Evolutionary conservation across 495 filamentous ascomycete species (phyloP).

Genomic region (Penicillium silybi): DNA sequence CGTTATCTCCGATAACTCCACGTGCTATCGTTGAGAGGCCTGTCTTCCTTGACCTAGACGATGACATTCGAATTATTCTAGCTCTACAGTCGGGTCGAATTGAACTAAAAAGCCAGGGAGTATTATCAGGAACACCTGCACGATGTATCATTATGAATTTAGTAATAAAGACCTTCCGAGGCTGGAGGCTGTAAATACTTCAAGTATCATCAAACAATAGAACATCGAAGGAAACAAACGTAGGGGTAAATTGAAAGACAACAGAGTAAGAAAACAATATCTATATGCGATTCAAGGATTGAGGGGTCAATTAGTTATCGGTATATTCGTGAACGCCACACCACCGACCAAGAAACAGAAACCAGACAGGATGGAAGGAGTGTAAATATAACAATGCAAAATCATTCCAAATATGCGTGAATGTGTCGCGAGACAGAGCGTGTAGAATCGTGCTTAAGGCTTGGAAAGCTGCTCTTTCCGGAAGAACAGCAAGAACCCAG

Average conservation of each 20-base stretch:
- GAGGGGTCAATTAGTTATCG: background rate
- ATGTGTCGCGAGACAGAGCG: background rate
- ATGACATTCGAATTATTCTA: too few relatives aligned
- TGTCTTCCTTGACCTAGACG: too few relatives aligned
- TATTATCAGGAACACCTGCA: too few relatives aligned
- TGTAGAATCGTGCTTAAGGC: background rate
- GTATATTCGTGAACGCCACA: background rate
- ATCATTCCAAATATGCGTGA: background rate
- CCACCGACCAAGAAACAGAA: background rate
- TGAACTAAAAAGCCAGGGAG: too few relatives aligned
- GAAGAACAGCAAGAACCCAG: conserved; percentile 67
- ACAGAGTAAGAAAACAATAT: background rate
- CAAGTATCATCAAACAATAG: background rate
- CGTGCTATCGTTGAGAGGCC: background rate
- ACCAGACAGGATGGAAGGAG: background rate
- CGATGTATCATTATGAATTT: too few relatives aligned
- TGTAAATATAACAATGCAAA: background rate
- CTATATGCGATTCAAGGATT: background rate
- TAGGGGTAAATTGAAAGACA: too few relatives aligned
- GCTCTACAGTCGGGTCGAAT: too few relatives aligned
- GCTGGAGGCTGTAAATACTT: background rate
- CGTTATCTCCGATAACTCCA: too few relatives aligned
- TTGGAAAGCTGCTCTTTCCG: conserved; percentile 13
- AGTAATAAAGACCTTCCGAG: too few relatives aligned
- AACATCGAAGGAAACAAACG: too few relatives aligned